Base-by-base conservation (phyloP, 2,329 filamentous ascomycete genomes). In the Fusarium metavorans region DNA sequence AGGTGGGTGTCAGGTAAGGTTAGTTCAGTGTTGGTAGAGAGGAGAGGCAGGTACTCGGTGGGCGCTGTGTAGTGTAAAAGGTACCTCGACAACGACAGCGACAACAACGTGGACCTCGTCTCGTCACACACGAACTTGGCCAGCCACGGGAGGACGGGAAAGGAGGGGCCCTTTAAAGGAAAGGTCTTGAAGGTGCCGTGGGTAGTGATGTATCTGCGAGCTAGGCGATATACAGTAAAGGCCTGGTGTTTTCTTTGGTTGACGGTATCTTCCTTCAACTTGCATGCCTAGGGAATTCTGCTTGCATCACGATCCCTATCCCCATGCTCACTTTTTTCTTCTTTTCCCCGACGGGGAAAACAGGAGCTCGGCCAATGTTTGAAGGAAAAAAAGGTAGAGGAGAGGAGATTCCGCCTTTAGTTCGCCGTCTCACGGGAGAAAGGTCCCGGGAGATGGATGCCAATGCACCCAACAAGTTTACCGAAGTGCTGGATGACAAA, bases 101-200 rank as follows among this genome's bases (percentile, higher is more conserved):
- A 32, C 48, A 57, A 68, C 67, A 74, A 68, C 67, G 71, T 68
- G 60, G 68, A 63, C 57, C 68, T 45, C 43, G 71, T 74, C 71
- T 45, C 43, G 71, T 74, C 71, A 68, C 68, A 65, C 68, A 72
- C 60, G 48, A 72, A 74, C 34, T 27, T 37, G 35, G 35, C 35
- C 35, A 37, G 20, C 52, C 32, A 58, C 64, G 71, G 71, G 66
- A 52, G 57, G 48, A 72, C 70, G 70, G 70, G 66, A 73, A 73
- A 66, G 68, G 72, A 63, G 74, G 68, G 72, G 71, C 65, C 68
- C 50, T 74, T 74, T 74, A 74, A 74, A 74, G 71, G 67, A 68
- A 69, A 58, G 59, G 64, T 41, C 64, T 66, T 58, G 60, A 39
- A 52, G 32, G 20, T 52, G 43, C 20, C 37, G 34, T 35, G 58